Base-by-base conservation (phyloP, 306 rosid genomes). In the Sicyos baderoa region DNA sequence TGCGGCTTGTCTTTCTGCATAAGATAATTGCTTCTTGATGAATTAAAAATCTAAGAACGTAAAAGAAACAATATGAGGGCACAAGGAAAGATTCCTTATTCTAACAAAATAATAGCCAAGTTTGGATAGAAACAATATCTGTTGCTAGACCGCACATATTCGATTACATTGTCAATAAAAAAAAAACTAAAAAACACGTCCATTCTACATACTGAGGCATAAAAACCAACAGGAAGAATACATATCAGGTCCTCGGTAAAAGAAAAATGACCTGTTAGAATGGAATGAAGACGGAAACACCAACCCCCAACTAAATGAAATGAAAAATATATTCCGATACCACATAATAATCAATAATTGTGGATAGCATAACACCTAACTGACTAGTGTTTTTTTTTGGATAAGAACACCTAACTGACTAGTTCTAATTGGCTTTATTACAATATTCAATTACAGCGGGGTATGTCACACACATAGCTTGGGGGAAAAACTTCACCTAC, bases 1-100 rank as follows among this genome's bases (percentile, higher is more conserved):
- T 79, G 88, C 42, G 89, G 91, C 67, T 40, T 94, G 76, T 83
- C 97, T 82, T 78, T 93, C 99, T 94, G 75, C 76, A 84, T 13
- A 14, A 71, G 66, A 25, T 32, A 65, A 47, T 22, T 15, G 60
- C 49, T 22, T 29, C 62, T 67, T 25, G 22, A 48, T 67, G 44
- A 7, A 67, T 67, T 45, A 66, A 61, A 18, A 19, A 7, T 53
- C 9, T 60, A 7, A 17, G 13, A 29, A 59, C 45, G 7, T 29
- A 23, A 59, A 58, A 56, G 4, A 57, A 13, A 56, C 40, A 23
- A 21, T 23, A 56, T 13, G 62, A 56, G 32, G 17, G 62, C 62
- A 56, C 8, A 12, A 35, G 10, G 14, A 9, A 56, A 25, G 1
- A 25, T 5, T 23, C 63, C 16, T 57, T 6, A 57, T 22, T n/a